phyloP scores from a whole-genome alignment of 306 rosid species.

The Rosa rugosa region DNA sequence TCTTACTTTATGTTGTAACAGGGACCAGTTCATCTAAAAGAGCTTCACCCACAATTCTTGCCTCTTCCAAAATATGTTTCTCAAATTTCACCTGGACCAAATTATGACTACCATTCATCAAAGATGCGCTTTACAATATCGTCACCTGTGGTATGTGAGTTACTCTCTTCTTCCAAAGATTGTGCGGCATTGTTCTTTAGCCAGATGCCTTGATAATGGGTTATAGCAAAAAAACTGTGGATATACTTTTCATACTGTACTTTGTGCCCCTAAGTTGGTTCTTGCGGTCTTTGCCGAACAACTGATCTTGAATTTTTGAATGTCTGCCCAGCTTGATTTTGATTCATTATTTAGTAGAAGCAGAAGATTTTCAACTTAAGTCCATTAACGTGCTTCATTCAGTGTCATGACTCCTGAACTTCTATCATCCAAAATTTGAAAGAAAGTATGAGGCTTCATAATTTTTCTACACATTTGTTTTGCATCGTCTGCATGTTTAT shows the following conservation, averaged over 20 bases:
- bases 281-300: neutral
- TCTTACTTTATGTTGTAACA: constrained; percentile 38
- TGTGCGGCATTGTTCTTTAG: constrained; percentile 1
- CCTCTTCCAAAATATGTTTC: constrained; percentile 80
- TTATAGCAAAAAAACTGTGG: neutral
- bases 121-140: constrained; percentile 78
- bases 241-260: neutral
- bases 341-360: neutral
- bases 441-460: neutral
- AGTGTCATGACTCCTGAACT: neutral
- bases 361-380: neutral
- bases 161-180: constrained; percentile 7
- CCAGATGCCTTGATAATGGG: neutral
- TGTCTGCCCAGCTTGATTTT: neutral
- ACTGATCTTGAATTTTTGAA: neutral
- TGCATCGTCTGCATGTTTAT: neutral
- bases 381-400: neutral
- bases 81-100: constrained; percentile 87
- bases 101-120: constrained; percentile 77
- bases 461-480: neutral
- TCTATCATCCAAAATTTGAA: neutral
- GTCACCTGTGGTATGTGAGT: constrained; percentile 81
- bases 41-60: constrained; percentile 55
- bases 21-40: constrained; percentile 59
- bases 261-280: neutral